Conservation (phyloP, 345 rosid genomes). For the Gossypium stocksii region DNA sequence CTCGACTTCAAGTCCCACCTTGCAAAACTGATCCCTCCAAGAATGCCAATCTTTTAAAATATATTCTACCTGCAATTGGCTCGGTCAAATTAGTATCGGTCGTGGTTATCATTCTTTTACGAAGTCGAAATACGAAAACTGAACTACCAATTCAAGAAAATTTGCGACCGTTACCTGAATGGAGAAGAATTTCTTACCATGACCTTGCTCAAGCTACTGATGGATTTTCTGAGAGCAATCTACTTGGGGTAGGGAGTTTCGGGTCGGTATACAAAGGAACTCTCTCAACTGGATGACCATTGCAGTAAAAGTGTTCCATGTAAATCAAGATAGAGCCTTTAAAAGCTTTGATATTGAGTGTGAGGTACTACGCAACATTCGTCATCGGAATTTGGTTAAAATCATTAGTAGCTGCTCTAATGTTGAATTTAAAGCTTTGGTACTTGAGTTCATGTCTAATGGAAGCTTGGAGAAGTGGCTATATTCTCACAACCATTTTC, state of each 20-base stretch:
- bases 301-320: conserved; percentile 21
- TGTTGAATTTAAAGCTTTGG: conserved; percentile 19
- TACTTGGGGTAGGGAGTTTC: conserved; percentile 17
- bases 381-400: conserved; percentile 23
- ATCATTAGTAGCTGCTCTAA: conserved; percentile 17
- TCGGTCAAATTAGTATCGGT: not conserved
- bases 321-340: conserved; percentile 1
- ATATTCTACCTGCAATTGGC: not conserved
- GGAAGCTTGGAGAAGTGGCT: conserved; percentile 22
- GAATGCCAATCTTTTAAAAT: not conserved
- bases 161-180: not conserved
- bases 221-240: not conserved
- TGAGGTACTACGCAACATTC: conserved; percentile 16
- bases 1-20: conserved; percentile 1
- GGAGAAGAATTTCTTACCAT: conserved; percentile 8
- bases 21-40: not conserved
- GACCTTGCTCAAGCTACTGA: conserved; percentile 9
- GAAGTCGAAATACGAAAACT: not conserved
- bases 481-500: not conserved
- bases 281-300: conserved; percentile 4
- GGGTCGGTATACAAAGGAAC: conserved; percentile 20
- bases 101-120: not conserved
- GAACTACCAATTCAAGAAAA: not conserved
- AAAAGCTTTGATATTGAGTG: conserved; percentile 23
- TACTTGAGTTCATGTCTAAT: conserved; percentile 20